Percentiles rank a stretch among this genome's conserved stretches.
These are phyloP conservation scores for Immersiporthe knoxdaviesiana DNA, from an alignment of 2,329 filamentous ascomycete species.

Conservation along the genomic window DNA sequence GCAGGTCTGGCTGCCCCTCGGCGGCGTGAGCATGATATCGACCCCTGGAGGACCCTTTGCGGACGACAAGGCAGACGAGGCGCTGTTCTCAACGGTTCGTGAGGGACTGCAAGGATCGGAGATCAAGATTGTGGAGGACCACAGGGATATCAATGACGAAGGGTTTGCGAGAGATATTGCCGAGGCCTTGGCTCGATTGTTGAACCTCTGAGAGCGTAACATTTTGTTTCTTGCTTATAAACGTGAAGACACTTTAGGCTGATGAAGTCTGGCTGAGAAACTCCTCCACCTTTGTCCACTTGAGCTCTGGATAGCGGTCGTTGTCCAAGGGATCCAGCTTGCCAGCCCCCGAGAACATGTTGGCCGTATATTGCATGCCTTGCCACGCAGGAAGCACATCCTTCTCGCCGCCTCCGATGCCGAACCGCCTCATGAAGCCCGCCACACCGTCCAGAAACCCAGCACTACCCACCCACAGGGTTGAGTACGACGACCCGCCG, in stretches of 20 bases:
- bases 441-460: constrained; percentile 26
- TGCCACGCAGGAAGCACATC: constrained; percentile 31
- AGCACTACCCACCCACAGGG: constrained; percentile 28
- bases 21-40: constrained; percentile 65
- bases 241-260: background rate
- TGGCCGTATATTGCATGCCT: constrained; percentile 31
- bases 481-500: constrained; percentile 8
- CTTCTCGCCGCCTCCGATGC: constrained; percentile 26
- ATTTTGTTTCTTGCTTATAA: too few species aligned
- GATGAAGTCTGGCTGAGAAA: constrained; percentile 6
- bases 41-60: constrained; percentile 57
- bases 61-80: constrained; percentile 46
- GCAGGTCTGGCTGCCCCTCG: constrained; percentile 62
- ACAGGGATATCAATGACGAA: constrained; percentile 57
- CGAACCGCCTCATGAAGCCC: constrained; percentile 24
- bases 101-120: constrained; percentile 51
- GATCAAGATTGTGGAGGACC: constrained; percentile 54
- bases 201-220: constrained; percentile 31
- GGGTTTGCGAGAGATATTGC: constrained; percentile 54
- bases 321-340: constrained; percentile 31
- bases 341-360: constrained; percentile 30
- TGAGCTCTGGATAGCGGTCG: constrained; percentile 29
- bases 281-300: constrained; percentile 28
- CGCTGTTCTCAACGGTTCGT: constrained; percentile 57
- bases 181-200: constrained; percentile 41